Conservation (phyloP, 2,329 filamentous ascomycete species). For the Ophiostoma sp. region DNA sequence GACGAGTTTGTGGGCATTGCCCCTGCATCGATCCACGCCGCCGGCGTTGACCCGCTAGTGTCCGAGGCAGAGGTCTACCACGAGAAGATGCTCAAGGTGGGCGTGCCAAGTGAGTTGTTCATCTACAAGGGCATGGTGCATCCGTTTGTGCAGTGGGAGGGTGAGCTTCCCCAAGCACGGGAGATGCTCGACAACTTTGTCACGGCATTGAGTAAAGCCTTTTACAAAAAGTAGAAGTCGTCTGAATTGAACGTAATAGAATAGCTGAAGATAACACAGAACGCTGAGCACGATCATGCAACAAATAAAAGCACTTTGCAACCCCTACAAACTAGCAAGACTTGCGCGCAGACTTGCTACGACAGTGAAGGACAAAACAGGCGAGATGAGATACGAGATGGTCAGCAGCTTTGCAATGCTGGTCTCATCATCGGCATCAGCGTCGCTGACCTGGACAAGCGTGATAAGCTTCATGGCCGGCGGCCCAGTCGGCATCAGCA, state of each 20-base stretch:
- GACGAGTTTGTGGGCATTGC: not conserved
- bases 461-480: slow-evolving; percentile 45
- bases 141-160: slow-evolving; percentile 24
- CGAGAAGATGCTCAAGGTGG: slow-evolving; percentile 6
- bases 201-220: not conserved
- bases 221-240: not conserved
- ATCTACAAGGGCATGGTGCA: slow-evolving; percentile 22
- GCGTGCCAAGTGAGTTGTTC: slow-evolving; percentile 6
- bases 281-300: not conserved
- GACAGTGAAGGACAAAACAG: slow-evolving; percentile 36
- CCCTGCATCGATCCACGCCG: slow-evolving; percentile 19
- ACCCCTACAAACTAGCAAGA: slow-evolving; percentile 26
- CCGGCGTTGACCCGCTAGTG: slow-evolving; percentile 21
- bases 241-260: not conserved
- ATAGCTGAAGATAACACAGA: not conserved
- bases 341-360: slow-evolving; percentile 35
- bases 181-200: slow-evolving; percentile 16
- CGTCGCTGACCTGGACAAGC: slow-evolving; percentile 41
- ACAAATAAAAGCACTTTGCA: not conserved
- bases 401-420: slow-evolving; percentile 42
- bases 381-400: slow-evolving; percentile 37
- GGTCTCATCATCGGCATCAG: slow-evolving; percentile 37
- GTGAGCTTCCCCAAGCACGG: slow-evolving; percentile 14
- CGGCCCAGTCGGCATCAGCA: slow-evolving; percentile 45
- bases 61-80: slow-evolving; percentile 21